Evolutionary conservation across 75 land plant species (phyloP).

Genomic region (Pinus tabuliformis): DNA sequence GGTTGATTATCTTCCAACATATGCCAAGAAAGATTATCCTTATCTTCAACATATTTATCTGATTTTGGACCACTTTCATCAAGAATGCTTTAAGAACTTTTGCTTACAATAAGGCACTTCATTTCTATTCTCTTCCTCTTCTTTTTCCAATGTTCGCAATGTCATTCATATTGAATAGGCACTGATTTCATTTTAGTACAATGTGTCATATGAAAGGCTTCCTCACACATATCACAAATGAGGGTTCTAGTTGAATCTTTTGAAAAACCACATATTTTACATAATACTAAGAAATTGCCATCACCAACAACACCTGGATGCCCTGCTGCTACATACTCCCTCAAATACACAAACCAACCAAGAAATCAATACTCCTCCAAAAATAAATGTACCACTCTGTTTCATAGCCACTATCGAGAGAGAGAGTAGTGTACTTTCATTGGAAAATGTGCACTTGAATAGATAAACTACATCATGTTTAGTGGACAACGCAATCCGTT

Average conservation of each 20-base stretch:
- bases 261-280: slow-evolving; percentile 19
- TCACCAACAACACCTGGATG: slow-evolving; percentile 14
- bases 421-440: no score
- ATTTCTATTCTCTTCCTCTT: slow-evolving; percentile 20
- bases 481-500: no score
- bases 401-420: not conserved
- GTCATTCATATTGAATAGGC: slow-evolving; percentile 53
- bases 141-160: slow-evolving; percentile 50
- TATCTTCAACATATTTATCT: not conserved
- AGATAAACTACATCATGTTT: no score
- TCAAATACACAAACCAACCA: slow-evolving; percentile 1
- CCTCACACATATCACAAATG: slow-evolving; percentile 75
- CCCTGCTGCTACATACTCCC: not conserved
- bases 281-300: no score
- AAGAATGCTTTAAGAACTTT: not conserved
- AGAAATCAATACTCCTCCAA: slow-evolving; percentile 12
- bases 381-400: slow-evolving; percentile 12
- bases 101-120: not conserved
- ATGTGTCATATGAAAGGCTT: slow-evolving; percentile 57
- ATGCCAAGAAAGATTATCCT: slow-evolving; percentile 3
- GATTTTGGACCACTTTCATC: not conserved
- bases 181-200: slow-evolving; percentile 20
- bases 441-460: no score
- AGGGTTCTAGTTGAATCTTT: slow-evolving; percentile 41
- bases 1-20: slow-evolving; percentile 41